Conservation (phyloP, 306 rosid species). For the Gillenia trifoliata region DNA sequence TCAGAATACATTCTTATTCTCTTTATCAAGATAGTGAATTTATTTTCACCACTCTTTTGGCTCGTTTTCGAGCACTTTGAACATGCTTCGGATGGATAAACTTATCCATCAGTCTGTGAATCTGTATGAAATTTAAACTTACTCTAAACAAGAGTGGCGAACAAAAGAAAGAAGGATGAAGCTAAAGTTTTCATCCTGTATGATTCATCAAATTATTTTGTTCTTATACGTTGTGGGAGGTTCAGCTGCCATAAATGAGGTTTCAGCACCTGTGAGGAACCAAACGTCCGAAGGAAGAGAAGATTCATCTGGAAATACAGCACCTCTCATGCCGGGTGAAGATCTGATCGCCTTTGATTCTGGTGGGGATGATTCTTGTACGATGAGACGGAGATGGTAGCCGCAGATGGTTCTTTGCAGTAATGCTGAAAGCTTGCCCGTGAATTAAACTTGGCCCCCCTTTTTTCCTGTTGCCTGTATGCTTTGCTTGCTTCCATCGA, state of each 20-base stretch:
- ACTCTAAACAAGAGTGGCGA: constrained; percentile 5
- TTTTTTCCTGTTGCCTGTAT: background rate
- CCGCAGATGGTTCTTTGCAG: background rate
- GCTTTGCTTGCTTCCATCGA: background rate
- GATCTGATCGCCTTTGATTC: background rate
- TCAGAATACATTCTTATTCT: constrained; percentile 21
- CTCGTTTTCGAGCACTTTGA: constrained; percentile 25
- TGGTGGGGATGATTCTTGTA: background rate
- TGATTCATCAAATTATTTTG: constrained; percentile 6
- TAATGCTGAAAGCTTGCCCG: background rate
- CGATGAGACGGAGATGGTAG: background rate
- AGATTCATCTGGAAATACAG: background rate
- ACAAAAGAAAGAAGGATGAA: background rate
- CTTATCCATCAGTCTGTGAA: constrained; percentile 27
- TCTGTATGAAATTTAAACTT: constrained; percentile 19
- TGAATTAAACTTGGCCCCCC: background rate
- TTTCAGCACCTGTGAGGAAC: background rate
- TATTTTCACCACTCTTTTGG: constrained; percentile 19
- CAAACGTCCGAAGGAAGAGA: background rate
- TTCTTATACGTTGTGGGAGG: constrained; percentile 2
- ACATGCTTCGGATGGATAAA: constrained; percentile 24
- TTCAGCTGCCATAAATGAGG: constrained; percentile 10
- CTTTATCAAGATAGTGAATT: constrained; percentile 14
- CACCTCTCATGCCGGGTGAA: background rate
- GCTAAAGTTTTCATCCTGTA: background rate